Evolutionary conservation across 129 eudicot genomes (phyloP), one percentile per base, ranked within the genome.

Genomic region (Logfia minima): DNA sequence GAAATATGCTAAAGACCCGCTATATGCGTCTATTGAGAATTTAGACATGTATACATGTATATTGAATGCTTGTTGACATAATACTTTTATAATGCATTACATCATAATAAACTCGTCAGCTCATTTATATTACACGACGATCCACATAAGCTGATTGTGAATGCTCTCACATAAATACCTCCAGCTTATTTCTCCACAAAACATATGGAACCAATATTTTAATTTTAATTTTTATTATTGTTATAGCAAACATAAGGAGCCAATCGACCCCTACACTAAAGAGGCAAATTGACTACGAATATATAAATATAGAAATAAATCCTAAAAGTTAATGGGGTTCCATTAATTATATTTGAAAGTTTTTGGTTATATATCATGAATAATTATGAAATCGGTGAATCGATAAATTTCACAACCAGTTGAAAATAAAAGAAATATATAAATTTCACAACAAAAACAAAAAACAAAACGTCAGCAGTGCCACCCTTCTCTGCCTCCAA

Each of bases 401-500:
- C 22, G 16, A 60, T 8, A 2, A 21, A 3, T 7, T 8, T 5
- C 6, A 1, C 26, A 22, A 34, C 6, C 23, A 32, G 0, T 24
- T 0, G 1, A 0, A 52, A 72, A 70, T 45, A 14, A 37, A 71
- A 79, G 37, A 65, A 24, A 1, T 0, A 0, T 1, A 59, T 59
- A 0, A 21, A 3, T 8, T 8, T 5, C 7, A 1, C 26, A 22
- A 34, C 7, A 35, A 34, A 52, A 72, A 70, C 68, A 32, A 37
- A 71, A 79, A 68, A 65, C 48, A 65, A 65, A 65, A 65, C 11
- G 31, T 13, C 26, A 66, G 28, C 37, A 65, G 79, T 37, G 61
- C 80, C 84, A 74, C 84, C 75, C 8, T 17, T 68, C 70, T 58
- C 53, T 51, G 10, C 65, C 83, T 71, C 83, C 83, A 71, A 62